Evolutionary conservation across 257 asterid species (phyloP).

Genomic region (Solanum megistacrolobum): DNA sequence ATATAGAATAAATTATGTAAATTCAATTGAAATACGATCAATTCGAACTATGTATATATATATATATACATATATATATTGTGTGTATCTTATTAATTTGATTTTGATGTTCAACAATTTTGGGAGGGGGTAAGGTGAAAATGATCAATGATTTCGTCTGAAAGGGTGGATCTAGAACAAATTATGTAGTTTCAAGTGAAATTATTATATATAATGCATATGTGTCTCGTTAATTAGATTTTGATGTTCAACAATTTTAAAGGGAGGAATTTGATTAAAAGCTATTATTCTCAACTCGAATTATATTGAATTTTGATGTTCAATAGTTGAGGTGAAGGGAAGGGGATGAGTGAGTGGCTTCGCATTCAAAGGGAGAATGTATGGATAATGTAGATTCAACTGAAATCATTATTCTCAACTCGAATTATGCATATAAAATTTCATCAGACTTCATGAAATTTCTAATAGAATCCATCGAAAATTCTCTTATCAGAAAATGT

Average conservation of each 20-base stretch:
- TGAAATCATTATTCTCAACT: not conserved
- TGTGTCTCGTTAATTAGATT: slow-evolving; percentile 25
- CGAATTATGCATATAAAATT: not conserved
- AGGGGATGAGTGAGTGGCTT: not conserved
- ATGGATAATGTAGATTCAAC: not conserved
- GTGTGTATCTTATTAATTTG: slow-evolving; percentile 26
- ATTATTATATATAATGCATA: not conserved
- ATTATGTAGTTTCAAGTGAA: not conserved
- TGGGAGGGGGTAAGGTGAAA: not conserved
- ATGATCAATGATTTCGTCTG: not conserved
- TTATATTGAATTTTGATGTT: not conserved
- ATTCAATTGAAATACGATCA: not conserved
- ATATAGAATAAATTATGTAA: not conserved
- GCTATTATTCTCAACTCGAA: not conserved
- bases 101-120: not conserved
- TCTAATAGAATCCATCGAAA: no score
- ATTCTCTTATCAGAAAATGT: not conserved
- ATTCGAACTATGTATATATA: not conserved
- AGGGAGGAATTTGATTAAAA: not conserved
- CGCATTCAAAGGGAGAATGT: not conserved
- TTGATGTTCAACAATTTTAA: not conserved
- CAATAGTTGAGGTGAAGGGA: not conserved
- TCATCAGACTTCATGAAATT: not conserved
- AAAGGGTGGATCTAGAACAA: not conserved
- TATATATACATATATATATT: not conserved